phyloP scores from a whole-genome alignment of 2,329 filamentous ascomycete species.

The Akanthomyces lecanii region DNA sequence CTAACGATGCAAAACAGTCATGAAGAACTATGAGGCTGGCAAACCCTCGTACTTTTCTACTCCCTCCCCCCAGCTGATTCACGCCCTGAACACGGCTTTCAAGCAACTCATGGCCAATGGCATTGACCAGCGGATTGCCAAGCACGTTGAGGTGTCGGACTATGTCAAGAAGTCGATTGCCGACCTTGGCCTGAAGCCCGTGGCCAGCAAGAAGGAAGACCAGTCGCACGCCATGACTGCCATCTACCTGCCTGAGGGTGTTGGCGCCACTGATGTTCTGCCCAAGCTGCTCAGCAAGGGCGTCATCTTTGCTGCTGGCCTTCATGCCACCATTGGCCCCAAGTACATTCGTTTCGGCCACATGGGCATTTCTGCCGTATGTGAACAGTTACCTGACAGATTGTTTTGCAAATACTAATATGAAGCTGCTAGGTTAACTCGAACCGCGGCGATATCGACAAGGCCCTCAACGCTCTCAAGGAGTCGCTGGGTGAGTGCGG shows the following conservation, averaged over 20 bases:
- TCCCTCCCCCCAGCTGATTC: slow-evolving; percentile 88
- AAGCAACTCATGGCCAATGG: slow-evolving; percentile 79
- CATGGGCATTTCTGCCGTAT: slow-evolving; percentile 88
- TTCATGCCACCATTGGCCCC: slow-evolving; percentile 91
- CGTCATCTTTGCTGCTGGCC: slow-evolving; percentile 88
- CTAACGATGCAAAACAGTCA: slow-evolving; percentile 52
- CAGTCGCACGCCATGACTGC: slow-evolving; percentile 98
- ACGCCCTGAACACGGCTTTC: slow-evolving; percentile 84
- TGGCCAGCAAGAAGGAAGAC: slow-evolving; percentile 79
- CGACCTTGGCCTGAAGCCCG: slow-evolving; percentile 79
- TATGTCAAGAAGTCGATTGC: slow-evolving; percentile 80
- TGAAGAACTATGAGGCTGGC: slow-evolving; percentile 98
- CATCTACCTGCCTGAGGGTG: slow-evolving; percentile 83
- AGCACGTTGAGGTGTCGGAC: slow-evolving; percentile 74
- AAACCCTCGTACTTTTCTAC: slow-evolving; percentile 98
- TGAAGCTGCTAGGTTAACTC: slow-evolving; percentile 55
- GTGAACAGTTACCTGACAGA: slow-evolving; percentile 27
- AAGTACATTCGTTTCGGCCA: slow-evolving; percentile 96
- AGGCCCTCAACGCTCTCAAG: slow-evolving; percentile 74
- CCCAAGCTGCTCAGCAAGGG: slow-evolving; percentile 81
- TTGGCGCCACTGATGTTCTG: slow-evolving; percentile 77
- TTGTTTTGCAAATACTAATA: slow-evolving; percentile 21
- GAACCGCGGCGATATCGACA: slow-evolving; percentile 74
- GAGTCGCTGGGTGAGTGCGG: slow-evolving; percentile 71
- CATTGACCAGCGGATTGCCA: slow-evolving; percentile 75